Percentiles rank a stretch among this genome's conserved stretches.
Conservation (phyloP, 768 basidiomycete species). For the Phlebiopsis gigantea region DNA sequence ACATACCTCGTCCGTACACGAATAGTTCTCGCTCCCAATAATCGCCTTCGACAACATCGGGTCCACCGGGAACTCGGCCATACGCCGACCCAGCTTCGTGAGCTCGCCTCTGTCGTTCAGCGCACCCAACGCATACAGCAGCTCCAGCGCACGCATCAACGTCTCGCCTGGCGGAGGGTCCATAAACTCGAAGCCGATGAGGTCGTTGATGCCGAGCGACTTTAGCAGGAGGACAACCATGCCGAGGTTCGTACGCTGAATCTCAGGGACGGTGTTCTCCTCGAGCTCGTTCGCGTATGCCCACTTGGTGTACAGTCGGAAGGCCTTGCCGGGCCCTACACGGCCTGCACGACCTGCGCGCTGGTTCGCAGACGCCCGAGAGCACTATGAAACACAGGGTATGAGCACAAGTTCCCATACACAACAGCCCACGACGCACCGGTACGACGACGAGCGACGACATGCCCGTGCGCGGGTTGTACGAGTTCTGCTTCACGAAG, state of each 20-base stretch:
- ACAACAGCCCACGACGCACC: constrained; percentile 39
- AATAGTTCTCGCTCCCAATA: constrained; percentile 90
- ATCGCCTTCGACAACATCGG: constrained; percentile 97
- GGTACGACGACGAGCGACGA: constrained; percentile 94
- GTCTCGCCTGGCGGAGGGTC: constrained; percentile 98
- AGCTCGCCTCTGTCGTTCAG: constrained; percentile 94
- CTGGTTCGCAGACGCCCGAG: constrained; percentile 95
- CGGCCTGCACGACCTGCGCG: constrained; percentile 95
- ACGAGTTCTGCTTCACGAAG: constrained; percentile 98
- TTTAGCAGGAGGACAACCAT: constrained; percentile 95
- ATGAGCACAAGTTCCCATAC: background rate
- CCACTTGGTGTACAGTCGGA: constrained; percentile 99
- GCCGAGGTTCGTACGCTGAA: constrained; percentile 96
- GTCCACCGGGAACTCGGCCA: constrained; percentile 99
- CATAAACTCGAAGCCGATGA: constrained; percentile 97
- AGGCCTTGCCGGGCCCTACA: constrained; percentile 96
- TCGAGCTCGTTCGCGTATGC: constrained; percentile 94
- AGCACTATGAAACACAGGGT: constrained; percentile 53
- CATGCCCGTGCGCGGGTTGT: constrained; percentile 98
- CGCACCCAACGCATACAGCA: constrained; percentile 93
- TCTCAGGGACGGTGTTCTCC: constrained; percentile 96
- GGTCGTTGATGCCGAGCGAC: constrained; percentile 95
- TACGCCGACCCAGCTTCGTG: constrained; percentile 93
- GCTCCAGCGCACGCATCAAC: constrained; percentile 88
- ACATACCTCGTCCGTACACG: constrained; percentile 91